Percentiles rank a stretch among this genome's conserved stretches.
phyloP scores from a whole-genome alignment of 768 basidiomycete genomes.

The Boletus bicolor region DNA sequence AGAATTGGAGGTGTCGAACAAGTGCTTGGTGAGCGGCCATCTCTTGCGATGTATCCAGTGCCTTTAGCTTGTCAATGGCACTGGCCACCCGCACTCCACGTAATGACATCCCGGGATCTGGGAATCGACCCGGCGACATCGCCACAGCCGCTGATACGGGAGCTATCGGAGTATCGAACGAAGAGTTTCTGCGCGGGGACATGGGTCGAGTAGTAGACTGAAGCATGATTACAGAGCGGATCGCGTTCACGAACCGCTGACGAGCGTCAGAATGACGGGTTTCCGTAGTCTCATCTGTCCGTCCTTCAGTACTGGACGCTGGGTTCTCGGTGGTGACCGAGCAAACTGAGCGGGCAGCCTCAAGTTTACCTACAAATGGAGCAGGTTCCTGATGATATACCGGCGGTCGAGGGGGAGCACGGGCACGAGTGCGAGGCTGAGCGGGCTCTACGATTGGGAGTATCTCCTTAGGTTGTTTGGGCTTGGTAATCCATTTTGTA shows the following conservation, averaged over 20 bases:
- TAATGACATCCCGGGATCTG: constrained; percentile 34
- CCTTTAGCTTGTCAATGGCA: constrained; percentile 42
- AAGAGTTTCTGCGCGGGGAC: constrained; percentile 32
- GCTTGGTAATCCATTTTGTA: constrained; percentile 24
- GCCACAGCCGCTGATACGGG: constrained; percentile 18
- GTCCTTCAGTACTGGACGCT: constrained; percentile 26
- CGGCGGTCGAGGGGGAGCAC: constrained; percentile 7
- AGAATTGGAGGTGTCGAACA: constrained; percentile 53
- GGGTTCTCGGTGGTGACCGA: constrained; percentile 28
- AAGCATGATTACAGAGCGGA: constrained; percentile 47
- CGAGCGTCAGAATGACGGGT: constrained; percentile 30
- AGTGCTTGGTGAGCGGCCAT: constrained; percentile 46
- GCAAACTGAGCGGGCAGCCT: constrained; percentile 24
- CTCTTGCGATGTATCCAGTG: constrained; percentile 39
- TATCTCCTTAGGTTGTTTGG: constrained; percentile 19
- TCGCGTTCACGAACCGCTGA: constrained; percentile 40
- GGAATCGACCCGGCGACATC: constrained; percentile 32
- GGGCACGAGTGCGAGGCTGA: constrained; percentile 15
- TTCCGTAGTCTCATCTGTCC: constrained; percentile 25
- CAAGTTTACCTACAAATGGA: constrained; percentile 18
- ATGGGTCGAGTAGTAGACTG: constrained; percentile 32
- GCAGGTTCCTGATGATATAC: constrained; percentile 24
- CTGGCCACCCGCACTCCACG: constrained; percentile 39
- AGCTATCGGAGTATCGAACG: constrained; percentile 26
- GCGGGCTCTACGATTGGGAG: constrained; percentile 23